Evolutionary conservation across 2,329 filamentous ascomycete species (phyloP).

Genomic region (Penicillium expansum): DNA sequence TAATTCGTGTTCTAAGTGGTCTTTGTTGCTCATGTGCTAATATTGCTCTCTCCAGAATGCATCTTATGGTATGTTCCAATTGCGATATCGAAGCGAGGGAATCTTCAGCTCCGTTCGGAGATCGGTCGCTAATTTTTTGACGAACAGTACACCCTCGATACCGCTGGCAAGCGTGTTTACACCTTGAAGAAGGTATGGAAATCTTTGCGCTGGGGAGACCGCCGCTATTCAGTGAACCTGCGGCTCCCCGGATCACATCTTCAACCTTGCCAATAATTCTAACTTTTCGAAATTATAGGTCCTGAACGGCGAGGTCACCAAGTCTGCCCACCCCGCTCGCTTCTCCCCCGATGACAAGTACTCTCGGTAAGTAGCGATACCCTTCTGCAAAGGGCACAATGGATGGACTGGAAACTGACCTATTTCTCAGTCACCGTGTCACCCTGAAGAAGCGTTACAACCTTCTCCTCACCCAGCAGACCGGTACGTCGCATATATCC

Average conservation of each 20-base stretch:
- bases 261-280: not conserved
- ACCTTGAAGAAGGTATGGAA: conserved; percentile 74
- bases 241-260: conserved; percentile 25
- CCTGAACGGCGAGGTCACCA: conserved; percentile 76
- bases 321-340: conserved; percentile 90
- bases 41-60: conserved; percentile 30
- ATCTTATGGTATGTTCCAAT: conserved; percentile 40
- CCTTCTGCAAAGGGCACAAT: too few species aligned
- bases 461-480: conserved; percentile 77
- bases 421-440: conserved; percentile 69
- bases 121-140: conserved; percentile 10
- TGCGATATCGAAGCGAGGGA: conserved; percentile 5
- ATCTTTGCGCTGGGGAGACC: not conserved
- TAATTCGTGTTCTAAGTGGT: not conserved
- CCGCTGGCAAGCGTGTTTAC: conserved; percentile 82
- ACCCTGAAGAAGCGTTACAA: conserved; percentile 92
- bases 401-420: conserved; percentile 2
- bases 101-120: conserved; percentile 9
- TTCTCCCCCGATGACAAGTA: conserved; percentile 99
- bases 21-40: conserved; percentile 5
- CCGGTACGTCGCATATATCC: conserved; percentile 41
- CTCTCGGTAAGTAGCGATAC: conserved; percentile 57
- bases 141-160: conserved; percentile 72
- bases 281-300: conserved; percentile 36
- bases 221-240: not conserved